phyloP scores from a whole-genome alignment of 495 filamentous ascomycete genomes.

The Podospora pseudopauciseta region DNA sequence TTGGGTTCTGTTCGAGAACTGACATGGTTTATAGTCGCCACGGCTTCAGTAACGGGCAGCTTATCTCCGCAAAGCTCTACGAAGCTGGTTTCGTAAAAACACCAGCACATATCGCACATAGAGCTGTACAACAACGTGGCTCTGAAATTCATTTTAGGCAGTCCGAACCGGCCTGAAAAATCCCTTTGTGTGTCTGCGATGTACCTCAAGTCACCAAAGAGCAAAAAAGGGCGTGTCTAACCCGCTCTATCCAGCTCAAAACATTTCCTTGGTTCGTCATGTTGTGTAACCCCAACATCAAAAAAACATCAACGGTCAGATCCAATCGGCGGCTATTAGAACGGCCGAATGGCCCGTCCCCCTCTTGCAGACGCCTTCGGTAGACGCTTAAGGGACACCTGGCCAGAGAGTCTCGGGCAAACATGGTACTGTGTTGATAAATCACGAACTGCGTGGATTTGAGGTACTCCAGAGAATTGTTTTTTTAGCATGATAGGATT shows the following conservation, averaged over 20 bases:
- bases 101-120: too few species aligned
- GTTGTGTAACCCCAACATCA: not conserved
- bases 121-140: too few species aligned
- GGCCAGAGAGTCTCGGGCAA: not conserved
- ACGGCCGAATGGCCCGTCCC: not conserved
- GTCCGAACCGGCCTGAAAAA: not conserved
- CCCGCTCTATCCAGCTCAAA: not conserved
- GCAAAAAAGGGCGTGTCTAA: not conserved
- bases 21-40: not conserved
- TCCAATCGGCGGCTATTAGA: constrained; percentile 2
- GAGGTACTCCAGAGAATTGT: too few species aligned
- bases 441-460: not conserved
- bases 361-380: not conserved
- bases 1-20: not conserved
- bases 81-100: not conserved
- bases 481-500: too few species aligned
- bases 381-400: not conserved
- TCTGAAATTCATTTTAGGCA: not conserved
- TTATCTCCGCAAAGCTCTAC: not conserved
- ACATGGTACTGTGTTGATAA: not conserved
- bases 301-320: not conserved
- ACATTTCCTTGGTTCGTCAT: not conserved
- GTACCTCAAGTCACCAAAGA: not conserved
- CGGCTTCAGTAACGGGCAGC: not conserved
- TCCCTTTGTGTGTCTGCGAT: not conserved